Evolutionary conservation across 352 stramenopile genomes (phyloP).

Genomic region (Pythium monospermum): DNA sequence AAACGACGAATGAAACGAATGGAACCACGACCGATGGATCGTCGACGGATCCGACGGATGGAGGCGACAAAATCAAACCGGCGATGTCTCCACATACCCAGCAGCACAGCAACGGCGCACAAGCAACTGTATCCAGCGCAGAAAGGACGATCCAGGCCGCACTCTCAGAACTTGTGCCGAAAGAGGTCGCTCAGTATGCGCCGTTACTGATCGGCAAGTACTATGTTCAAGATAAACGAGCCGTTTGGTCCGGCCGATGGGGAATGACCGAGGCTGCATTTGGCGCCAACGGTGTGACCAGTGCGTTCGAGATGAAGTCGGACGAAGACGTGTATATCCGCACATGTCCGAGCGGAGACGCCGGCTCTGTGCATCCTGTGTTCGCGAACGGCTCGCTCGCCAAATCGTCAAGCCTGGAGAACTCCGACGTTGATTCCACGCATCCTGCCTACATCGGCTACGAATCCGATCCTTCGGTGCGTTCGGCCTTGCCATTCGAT

Average conservation of each 20-base stretch:
- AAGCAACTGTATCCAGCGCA: neutral
- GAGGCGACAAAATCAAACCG: neutral
- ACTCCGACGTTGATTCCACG: slow-evolving; percentile 30
- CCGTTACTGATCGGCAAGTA: slow-evolving; percentile 77
- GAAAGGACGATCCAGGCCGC: slow-evolving; percentile 7
- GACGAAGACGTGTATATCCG: slow-evolving; percentile 72
- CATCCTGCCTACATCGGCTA: slow-evolving; percentile 65
- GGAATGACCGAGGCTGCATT: slow-evolving; percentile 84
- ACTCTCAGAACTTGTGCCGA: slow-evolving; percentile 32
- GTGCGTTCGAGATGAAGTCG: slow-evolving; percentile 84
- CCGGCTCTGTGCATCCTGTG: slow-evolving; percentile 40
- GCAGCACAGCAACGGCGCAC: neutral
- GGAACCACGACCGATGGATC: neutral
- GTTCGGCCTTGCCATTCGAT: slow-evolving; percentile 72
- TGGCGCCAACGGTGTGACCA: slow-evolving; percentile 65
- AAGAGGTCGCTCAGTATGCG: slow-evolving; percentile 62
- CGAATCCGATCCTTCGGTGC: slow-evolving; percentile 45
- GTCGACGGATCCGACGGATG: neutral
- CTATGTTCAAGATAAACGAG: slow-evolving; percentile 78
- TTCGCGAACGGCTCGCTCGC: slow-evolving; percentile 43
- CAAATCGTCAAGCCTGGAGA: slow-evolving; percentile 46
- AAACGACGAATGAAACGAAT: neutral
- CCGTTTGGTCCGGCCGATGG: slow-evolving; percentile 75
- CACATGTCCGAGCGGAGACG: slow-evolving; percentile 25
- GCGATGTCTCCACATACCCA: neutral